Conservation (phyloP, 768 basidiomycete genomes). For the Ephemerocybe angulata region DNA sequence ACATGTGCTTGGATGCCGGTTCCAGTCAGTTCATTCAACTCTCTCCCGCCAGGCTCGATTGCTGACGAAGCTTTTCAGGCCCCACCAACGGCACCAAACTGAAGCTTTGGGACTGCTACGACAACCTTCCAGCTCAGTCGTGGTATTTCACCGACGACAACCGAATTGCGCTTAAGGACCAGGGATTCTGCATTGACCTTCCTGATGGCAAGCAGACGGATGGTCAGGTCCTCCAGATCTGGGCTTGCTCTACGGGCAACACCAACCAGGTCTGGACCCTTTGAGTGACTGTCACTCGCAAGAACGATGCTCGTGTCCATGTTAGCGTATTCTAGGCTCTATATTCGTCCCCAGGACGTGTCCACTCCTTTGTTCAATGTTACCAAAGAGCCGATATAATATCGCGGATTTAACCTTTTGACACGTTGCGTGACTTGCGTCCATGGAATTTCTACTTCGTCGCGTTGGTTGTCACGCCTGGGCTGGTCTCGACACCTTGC, state of each 20-base stretch:
- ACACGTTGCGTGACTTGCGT: too few relatives aligned
- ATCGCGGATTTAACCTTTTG: too few relatives aligned
- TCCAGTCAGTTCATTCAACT: background rate
- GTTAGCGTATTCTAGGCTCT: background rate
- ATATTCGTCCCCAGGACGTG: background rate
- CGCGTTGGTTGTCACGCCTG: too few relatives aligned
- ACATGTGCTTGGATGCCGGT: background rate
- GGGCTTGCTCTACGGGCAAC: constrained; percentile 22
- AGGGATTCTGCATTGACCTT: constrained; percentile 27
- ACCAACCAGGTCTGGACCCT: constrained; percentile 29
- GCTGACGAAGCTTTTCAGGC: constrained; percentile 9
- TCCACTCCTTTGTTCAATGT: too few relatives aligned
- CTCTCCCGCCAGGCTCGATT: background rate
- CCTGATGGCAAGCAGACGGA: constrained; percentile 24
- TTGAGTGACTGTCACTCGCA: background rate
- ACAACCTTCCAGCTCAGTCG: constrained; percentile 19
- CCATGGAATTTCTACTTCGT: too few relatives aligned
- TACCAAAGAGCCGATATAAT: too few relatives aligned
- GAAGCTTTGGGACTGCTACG: constrained; percentile 24
- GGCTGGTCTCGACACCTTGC: too few relatives aligned
- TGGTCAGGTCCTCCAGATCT: constrained; percentile 26
- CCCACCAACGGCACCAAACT: constrained; percentile 18
- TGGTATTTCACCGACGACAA: constrained; percentile 26
- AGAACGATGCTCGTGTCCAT: background rate
- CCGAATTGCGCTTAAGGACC: constrained; percentile 16